These are phyloP conservation scores for Brassica napus DNA, from an alignment of 345 rosid species.

Conservation along the genomic window DNA sequence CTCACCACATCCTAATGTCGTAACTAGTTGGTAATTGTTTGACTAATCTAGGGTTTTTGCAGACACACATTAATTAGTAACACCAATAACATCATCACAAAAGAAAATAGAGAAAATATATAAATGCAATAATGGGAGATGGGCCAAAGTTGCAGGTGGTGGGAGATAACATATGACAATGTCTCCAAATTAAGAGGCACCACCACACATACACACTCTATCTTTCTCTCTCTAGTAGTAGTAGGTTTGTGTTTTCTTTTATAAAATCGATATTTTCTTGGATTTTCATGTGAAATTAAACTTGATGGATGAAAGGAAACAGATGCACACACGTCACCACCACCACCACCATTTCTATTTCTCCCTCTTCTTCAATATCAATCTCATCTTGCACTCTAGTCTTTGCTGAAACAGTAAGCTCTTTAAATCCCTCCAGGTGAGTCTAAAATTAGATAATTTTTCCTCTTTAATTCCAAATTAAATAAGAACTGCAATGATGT, in stretches of 20 bases:
- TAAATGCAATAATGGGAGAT: conserved; percentile 38
- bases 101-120: conserved; percentile 16
- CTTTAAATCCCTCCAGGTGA: conserved; percentile 7
- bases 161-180: conserved; percentile 38
- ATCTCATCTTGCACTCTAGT: conserved; percentile 15
- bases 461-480: not conserved
- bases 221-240: conserved; percentile 24
- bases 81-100: conserved; percentile 11
- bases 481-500: not conserved
- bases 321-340: conserved; percentile 27
- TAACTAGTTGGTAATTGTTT: not conserved
- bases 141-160: conserved; percentile 39
- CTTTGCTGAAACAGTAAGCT: not conserved
- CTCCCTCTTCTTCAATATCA: conserved; percentile 6
- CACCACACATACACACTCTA: conserved; percentile 26
- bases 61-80: conserved; percentile 20
- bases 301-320: conserved; percentile 41
- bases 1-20: conserved; percentile 2
- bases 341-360: conserved; percentile 3
- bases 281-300: conserved; percentile 35
- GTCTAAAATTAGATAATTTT: not conserved
- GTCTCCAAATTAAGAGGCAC: conserved; percentile 42
- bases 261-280: conserved; percentile 19
- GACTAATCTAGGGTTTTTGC: conserved; percentile 14
- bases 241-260: conserved; percentile 28